Evolutionary conservation across 2,329 filamentous ascomycete genomes (phyloP), one percentile per base, ranked within the genome.

Genomic region (Cladosporium colombiae): DNA sequence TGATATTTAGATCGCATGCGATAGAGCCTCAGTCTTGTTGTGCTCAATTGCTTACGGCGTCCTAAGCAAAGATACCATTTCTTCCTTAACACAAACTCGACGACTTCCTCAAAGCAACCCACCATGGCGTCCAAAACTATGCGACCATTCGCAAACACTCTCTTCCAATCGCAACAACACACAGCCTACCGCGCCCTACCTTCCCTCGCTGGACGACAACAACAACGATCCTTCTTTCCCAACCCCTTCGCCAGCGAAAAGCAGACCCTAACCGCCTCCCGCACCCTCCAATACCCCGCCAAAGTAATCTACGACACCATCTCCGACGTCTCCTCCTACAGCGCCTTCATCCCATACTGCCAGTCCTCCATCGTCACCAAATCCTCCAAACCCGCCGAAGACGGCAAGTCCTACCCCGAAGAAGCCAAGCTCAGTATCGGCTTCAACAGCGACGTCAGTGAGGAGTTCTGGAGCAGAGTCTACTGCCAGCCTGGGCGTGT

Each of bases 281-380:
- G 92, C 68, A 90, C 85, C 4, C 89, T 98, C 16, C 90, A 91
- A 16, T 96, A 96, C 82, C 81, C 88, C 0, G 82, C 88, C 35
- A 74, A 79, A 5, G 82, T 87, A 1, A 88, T 99, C 71, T 99
- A 95, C 86, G 83, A 84, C 70, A 85, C 97, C 64, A 93, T 99
- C 77, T 88, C 93, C 80, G 92, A 97, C 78, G 88, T 99, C 70
- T 87, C 92, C 78, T 88, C 87, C 69, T 99, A 99, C 85, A 82
- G 85, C 44, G 78, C 83, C 70, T 99, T 98, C 83, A 87, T 99
- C n/a, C 95, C 95, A 13, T 97, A 96, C 85, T 96, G 94, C 80
- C 85, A 87, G 52, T 83, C 83, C 55, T 93, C 91, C 44, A 85
- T 83, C 67, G 92, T 98, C 49, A 97, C 92, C 1, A 83, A 84